Conservation (phyloP, 306 rosid genomes). For the Vigna radiata region DNA sequence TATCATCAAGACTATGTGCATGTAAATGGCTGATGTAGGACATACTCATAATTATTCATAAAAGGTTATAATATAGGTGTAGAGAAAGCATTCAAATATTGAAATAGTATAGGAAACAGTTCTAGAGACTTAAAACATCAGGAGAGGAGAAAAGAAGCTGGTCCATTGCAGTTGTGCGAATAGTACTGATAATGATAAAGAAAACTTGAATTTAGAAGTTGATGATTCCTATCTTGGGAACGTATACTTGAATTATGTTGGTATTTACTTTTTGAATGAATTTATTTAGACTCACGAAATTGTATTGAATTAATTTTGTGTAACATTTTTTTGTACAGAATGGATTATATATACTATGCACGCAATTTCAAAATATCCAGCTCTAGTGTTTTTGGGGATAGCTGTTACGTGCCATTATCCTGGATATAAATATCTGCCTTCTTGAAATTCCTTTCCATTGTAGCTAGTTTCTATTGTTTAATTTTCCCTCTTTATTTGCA, state of each 20-base stretch:
- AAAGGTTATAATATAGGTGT: background rate
- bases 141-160: background rate
- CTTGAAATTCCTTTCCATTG: conserved; percentile 19
- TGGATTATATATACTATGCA: background rate
- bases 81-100: background rate
- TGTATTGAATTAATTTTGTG: background rate
- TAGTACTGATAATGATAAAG: background rate
- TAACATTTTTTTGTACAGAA: background rate
- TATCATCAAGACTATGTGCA: background rate
- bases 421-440: background rate
- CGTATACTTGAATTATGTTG: background rate
- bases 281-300: background rate
- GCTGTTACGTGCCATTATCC: background rate
- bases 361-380: background rate
- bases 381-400: background rate
- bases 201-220: background rate
- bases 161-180: background rate
- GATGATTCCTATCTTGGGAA: background rate
- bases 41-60: background rate
- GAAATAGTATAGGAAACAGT: background rate
- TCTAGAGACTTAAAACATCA: background rate
- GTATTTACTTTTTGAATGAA: background rate
- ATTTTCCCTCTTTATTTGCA: background rate
- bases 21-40: background rate
- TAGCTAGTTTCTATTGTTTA: background rate